These are phyloP conservation scores for Aaosphaeria arxii DNA, from an alignment of 2,329 filamentous ascomycete species.

Conservation along the genomic window DNA sequence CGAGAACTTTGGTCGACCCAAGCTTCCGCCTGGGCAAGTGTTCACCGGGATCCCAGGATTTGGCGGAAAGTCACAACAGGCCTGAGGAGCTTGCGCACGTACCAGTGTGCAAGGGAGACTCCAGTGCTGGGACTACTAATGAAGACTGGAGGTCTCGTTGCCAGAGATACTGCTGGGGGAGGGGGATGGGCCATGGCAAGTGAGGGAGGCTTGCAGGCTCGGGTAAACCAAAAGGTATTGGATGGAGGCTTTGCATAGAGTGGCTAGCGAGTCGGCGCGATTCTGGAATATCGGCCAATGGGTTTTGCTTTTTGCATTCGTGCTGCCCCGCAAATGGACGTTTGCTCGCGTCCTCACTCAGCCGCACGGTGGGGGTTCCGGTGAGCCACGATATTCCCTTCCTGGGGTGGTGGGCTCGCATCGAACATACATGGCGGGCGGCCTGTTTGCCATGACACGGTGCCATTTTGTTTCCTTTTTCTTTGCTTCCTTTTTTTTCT, in stretches of 20 bases:
- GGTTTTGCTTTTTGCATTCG: conserved; percentile 26
- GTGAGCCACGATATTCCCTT: conserved; percentile 2
- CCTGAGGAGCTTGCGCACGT: conserved; percentile 9
- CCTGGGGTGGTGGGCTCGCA: conserved; percentile 12
- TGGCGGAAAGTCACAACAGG: conserved; percentile 24
- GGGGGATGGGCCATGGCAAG: conserved; percentile 7
- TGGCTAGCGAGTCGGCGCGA: conserved; percentile 12
- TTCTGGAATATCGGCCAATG: conserved; percentile 22
- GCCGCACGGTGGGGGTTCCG: conserved; percentile 14
- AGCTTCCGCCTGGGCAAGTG: conserved; percentile 47
- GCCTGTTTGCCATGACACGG: too few relatives aligned
- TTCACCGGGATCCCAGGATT: conserved; percentile 37
- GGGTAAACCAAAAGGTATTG: conserved; percentile 28
- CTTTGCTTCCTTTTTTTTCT: too few relatives aligned
- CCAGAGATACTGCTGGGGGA: conserved; percentile 1
- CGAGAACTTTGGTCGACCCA: conserved; percentile 81
- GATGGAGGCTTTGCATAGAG: conserved; percentile 15
- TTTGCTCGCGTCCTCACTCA: conserved; percentile 12
- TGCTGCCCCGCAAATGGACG: conserved; percentile 11
- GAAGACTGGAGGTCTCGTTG: too few relatives aligned
- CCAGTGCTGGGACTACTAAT: too few relatives aligned
- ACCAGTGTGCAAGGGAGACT: neutral
- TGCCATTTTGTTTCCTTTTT: too few relatives aligned
- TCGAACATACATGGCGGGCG: conserved; percentile 1
- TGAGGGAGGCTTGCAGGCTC: conserved; percentile 3